Percentiles rank a stretch among this genome's conserved stretches.
Evolutionary conservation across 2,329 filamentous ascomycete species (phyloP).

Genomic region (Pleurostoma richardsiae): DNA sequence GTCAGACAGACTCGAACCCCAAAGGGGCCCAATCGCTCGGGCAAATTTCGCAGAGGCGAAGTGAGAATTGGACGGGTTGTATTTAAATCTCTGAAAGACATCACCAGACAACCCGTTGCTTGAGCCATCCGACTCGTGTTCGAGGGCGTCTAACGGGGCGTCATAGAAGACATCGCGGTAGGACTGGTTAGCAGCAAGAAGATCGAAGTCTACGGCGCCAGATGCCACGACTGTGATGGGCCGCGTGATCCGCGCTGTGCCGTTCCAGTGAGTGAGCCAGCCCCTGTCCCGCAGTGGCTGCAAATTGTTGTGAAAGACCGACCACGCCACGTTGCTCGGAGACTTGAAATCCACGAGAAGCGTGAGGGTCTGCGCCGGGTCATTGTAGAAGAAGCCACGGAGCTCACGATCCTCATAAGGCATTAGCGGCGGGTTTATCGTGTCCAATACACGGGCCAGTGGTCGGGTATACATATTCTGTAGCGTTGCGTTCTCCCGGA

Average conservation of each 20-base stretch:
- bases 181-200: constrained; percentile 1
- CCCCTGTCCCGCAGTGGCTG: constrained; percentile 1
- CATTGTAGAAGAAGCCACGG: background rate
- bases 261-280: constrained; percentile 1
- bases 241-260: background rate
- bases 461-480: background rate
- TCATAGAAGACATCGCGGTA: constrained; percentile 2
- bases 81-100: background rate
- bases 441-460: background rate
- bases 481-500: background rate
- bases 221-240: constrained; percentile 1
- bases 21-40: background rate
- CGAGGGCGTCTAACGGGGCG: background rate
- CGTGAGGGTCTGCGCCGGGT: background rate
- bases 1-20: no score
- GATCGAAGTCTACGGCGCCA: background rate
- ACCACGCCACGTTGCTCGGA: background rate
- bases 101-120: background rate
- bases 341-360: constrained; percentile 3
- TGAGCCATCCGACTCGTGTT: background rate
- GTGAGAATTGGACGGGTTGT: constrained; percentile 2
- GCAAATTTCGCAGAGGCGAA: constrained; percentile 2
- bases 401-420: background rate
- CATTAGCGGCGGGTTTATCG: background rate
- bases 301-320: background rate